Percentiles rank a stretch among this genome's conserved stretches.
Conservation (phyloP, 768 basidiomycete species). For the Russula sp. region DNA sequence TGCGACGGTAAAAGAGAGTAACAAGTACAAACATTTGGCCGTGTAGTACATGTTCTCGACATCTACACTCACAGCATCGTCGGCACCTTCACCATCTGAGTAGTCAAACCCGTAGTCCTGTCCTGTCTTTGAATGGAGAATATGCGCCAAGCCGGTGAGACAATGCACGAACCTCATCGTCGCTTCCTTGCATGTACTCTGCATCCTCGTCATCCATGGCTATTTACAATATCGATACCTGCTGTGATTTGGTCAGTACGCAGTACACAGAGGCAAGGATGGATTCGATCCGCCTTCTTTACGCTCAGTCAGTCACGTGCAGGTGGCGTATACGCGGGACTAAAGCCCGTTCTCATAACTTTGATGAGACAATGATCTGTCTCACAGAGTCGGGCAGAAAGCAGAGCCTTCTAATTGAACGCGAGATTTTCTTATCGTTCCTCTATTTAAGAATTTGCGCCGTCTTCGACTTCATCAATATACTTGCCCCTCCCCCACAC, state of each 20-base stretch:
- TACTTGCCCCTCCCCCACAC: not conserved
- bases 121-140: constrained; percentile 33
- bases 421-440: not conserved
- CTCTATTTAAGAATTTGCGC: not conserved
- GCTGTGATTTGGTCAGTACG: not conserved
- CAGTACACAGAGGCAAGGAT: too few species aligned
- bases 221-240: constrained; percentile 3
- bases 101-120: constrained; percentile 97
- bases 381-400: not conserved
- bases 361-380: not conserved
- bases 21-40: constrained; percentile 73
- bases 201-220: constrained; percentile 90
- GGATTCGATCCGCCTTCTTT: too few species aligned
- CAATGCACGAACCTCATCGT: constrained; percentile 56
- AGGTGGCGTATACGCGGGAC: not conserved
- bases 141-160: constrained; percentile 13
- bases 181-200: constrained; percentile 87
- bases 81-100: constrained; percentile 81
- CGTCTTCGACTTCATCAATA: not conserved
- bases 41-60: constrained; percentile 98
- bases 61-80: constrained; percentile 75
- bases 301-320: constrained; percentile 6
- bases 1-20: not conserved
- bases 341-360: not conserved
- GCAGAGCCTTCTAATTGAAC: too few species aligned